These are phyloP conservation scores for Lumnitzera littorea DNA, from an alignment of 345 rosid species.

Conservation along the genomic window DNA sequence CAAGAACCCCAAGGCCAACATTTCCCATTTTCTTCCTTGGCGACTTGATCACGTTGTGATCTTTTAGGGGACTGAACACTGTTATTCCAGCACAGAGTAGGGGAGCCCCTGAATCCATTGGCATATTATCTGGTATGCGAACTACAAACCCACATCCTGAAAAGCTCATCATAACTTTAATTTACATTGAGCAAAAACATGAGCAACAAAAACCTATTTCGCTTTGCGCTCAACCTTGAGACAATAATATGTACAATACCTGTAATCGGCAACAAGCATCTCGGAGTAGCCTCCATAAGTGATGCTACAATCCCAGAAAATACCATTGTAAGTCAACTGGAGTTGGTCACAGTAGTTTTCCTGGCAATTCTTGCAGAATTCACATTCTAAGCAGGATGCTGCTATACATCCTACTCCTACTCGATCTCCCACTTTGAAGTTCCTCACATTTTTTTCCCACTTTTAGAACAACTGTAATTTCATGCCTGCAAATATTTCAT, in stretches of 20 bases:
- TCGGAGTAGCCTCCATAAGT: slow-evolving; percentile 58
- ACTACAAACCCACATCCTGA: slow-evolving; percentile 34
- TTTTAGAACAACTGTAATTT: slow-evolving; percentile 37
- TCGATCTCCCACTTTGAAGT: slow-evolving; percentile 41
- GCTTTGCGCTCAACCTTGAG: too few species aligned
- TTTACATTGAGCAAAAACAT: too few species aligned
- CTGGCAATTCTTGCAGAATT: slow-evolving; percentile 33
- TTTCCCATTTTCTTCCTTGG: slow-evolving; percentile 35
- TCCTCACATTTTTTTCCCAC: slow-evolving; percentile 34
- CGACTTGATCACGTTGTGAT: slow-evolving; percentile 23
- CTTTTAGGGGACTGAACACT: slow-evolving; percentile 46
- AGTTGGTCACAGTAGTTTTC: slow-evolving; percentile 53
- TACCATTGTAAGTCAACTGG: slow-evolving; percentile 44
- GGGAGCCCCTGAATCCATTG: slow-evolving; percentile 58
- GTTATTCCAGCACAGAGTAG: slow-evolving; percentile 54
- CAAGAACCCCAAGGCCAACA: slow-evolving; percentile 50
- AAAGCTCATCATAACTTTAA: too few species aligned
- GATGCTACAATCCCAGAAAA: slow-evolving; percentile 57
- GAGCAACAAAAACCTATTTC: too few species aligned
- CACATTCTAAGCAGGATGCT: slow-evolving; percentile 47
- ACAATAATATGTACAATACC: slow-evolving; percentile 15
- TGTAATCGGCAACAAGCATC: slow-evolving; percentile 47
- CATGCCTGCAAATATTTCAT: slow-evolving; percentile 27
- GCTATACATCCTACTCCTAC: slow-evolving; percentile 60
- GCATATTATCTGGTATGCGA: slow-evolving; percentile 40